phyloP scores from a whole-genome alignment of 148 eudicot species.

The Beta vulgaris region DNA sequence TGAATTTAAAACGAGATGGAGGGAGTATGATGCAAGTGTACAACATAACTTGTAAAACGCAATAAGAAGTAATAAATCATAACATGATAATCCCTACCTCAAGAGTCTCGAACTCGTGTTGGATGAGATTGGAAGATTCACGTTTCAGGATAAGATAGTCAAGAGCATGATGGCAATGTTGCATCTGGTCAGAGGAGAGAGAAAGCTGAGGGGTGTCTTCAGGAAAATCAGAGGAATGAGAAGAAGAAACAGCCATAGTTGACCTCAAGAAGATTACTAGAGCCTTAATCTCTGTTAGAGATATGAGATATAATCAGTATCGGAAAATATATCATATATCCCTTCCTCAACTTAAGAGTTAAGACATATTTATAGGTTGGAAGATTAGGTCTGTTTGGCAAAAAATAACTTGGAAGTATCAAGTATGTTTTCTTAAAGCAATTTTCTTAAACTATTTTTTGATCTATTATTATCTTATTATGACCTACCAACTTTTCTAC shows the following conservation, averaged over 20 bases:
- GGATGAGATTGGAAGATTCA: conserved; percentile 27
- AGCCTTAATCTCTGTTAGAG: too few relatives aligned
- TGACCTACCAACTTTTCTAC: neutral
- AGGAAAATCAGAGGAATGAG: conserved; percentile 26
- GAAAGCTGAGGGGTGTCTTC: conserved; percentile 29
- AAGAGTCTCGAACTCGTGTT: conserved; percentile 50
- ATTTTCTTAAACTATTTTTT: too few relatives aligned
- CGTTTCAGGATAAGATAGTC: conserved; percentile 40
- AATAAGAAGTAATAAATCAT: neutral
- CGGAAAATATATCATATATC: too few relatives aligned
- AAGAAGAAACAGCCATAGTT: conserved; percentile 8
- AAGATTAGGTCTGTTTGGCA: too few relatives aligned
- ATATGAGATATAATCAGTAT: too few relatives aligned
- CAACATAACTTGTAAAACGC: neutral
- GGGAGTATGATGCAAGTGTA: too few relatives aligned
- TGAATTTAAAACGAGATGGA: too few relatives aligned
- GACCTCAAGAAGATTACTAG: too few relatives aligned
- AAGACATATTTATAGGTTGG: neutral
- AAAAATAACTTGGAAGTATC: too few relatives aligned
- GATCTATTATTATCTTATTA: too few relatives aligned
- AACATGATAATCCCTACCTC: conserved; percentile 64
- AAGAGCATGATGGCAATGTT: conserved; percentile 54
- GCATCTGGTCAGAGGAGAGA: conserved; percentile 51
- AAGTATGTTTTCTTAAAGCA: too few relatives aligned
- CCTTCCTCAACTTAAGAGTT: too few relatives aligned